Evolutionary conservation across 805 yeast genomes (phyloP), one percentile per base, ranked within the genome.

Genomic region (Tetrapisispora taiwanensis): DNA sequence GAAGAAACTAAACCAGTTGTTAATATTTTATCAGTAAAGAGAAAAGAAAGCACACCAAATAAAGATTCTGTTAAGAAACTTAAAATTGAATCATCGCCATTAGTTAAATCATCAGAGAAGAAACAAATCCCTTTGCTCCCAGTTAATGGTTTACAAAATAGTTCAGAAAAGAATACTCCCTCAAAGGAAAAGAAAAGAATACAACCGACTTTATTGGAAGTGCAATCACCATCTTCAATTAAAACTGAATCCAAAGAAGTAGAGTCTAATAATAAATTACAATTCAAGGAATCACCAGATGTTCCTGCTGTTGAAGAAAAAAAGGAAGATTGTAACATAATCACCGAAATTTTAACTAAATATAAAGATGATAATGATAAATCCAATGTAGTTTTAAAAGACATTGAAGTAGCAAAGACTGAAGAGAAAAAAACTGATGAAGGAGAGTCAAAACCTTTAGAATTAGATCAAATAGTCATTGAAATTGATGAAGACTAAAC

Each of bases 11-110:
- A 26, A 13, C 50, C 48, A 27, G 47, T 47, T 7, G 46, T 54
- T 9, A 54, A 54, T 34, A 50, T 53, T 34, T 38, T 54, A 31
- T 56, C 56, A 14, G 53, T 56, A 5, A 56, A 52, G 43, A 46
- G 54, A 37, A 50, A 30, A 18, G 30, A 33, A 4, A 26, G 28
- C 6, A 43, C 14, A 18, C 8, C 9, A 14, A 26, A 15, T 27
- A 22, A 34, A 32, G 32, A 27, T 10, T 27, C 10, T 18, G 22
- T 12, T 13, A 41, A 41, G 17, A 41, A 41, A 19, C 10, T 20
- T 18, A 41, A 26, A 37, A 37, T 4, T 9, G 33, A 7, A 36
- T 19, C 20, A 34, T 17, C 27, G 22, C 30, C 19, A 30, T 15
- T 13, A 30, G 19, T 19, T 3, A 18, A 28, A 4, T 26, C 24